Evolutionary conservation across 2,329 filamentous ascomycete genomes (phyloP).

Genomic region (Hawksworthiomyces lignivorus): DNA sequence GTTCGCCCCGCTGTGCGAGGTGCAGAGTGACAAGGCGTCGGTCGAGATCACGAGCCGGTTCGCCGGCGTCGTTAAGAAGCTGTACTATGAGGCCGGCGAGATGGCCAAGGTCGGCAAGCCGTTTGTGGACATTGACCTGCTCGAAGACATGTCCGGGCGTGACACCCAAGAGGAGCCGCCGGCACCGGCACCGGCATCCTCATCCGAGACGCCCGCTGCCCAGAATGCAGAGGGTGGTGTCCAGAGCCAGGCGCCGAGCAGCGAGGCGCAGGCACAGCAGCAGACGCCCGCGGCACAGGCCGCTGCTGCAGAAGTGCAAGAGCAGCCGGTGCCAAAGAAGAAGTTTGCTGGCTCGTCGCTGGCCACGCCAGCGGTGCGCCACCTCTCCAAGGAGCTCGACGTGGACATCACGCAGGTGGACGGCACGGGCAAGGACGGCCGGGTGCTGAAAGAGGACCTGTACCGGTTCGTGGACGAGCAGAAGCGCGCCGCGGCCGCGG

Average conservation of each 20-base stretch:
- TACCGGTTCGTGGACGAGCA: constrained; percentile 57
- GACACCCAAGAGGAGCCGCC: neutral
- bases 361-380: constrained; percentile 86
- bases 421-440: constrained; percentile 83
- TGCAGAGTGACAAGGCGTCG: constrained; percentile 93
- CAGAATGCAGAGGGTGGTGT: too few species aligned
- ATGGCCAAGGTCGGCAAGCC: constrained; percentile 95
- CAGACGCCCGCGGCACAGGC: constrained; percentile 14
- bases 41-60: constrained; percentile 93
- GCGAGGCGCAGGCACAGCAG: constrained; percentile 12
- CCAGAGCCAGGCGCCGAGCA: too few species aligned
- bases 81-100: constrained; percentile 92
- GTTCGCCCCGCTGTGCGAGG: constrained; percentile 95
- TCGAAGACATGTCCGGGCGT: constrained; percentile 55
- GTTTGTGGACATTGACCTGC: constrained; percentile 89
- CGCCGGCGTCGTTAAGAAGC: constrained; percentile 88
- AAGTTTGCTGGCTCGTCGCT: constrained; percentile 57
- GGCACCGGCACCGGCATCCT: neutral
- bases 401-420: constrained; percentile 70
- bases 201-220: neutral
- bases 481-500: constrained; percentile 27
- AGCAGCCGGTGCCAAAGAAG: constrained; percentile 30
- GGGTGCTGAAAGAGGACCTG: constrained; percentile 90
- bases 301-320: constrained; percentile 13
- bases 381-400: constrained; percentile 71